Conservation (phyloP, 345 rosid genomes). For the Arabidopsis thaliana region DNA sequence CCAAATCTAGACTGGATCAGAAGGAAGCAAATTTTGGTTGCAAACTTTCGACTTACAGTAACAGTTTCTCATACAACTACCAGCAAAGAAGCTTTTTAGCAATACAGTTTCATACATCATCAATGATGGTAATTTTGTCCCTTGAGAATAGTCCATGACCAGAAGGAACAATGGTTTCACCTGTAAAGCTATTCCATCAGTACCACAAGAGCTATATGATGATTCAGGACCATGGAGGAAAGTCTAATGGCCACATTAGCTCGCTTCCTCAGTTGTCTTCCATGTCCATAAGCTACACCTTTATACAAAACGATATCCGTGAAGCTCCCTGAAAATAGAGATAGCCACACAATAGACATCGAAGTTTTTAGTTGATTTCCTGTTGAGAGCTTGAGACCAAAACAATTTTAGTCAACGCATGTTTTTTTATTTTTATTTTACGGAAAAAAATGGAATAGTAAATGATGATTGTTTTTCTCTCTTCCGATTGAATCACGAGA, state of each 20-base stretch:
- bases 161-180: constrained; percentile 45
- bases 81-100: background rate
- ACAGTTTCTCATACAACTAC: constrained; percentile 32
- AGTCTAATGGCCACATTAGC: constrained; percentile 70
- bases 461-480: background rate
- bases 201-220: constrained; percentile 82
- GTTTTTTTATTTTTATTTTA: no score
- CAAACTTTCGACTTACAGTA: background rate
- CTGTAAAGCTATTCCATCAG: constrained; percentile 89
- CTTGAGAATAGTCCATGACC: constrained; percentile 95
- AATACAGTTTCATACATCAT: constrained; percentile 17
- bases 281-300: constrained; percentile 95
- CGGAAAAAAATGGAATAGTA: no score
- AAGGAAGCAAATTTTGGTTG: constrained; percentile 16
- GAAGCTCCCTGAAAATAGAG: constrained; percentile 70
- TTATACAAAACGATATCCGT: constrained; percentile 73
- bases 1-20: constrained; percentile 2
- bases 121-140: constrained; percentile 86
- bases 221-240: constrained; percentile 89
- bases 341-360: background rate
- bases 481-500: background rate
- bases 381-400: no score
- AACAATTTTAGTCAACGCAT: no score
- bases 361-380: no score
- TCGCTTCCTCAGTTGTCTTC: constrained; percentile 59